phyloP scores from a whole-genome alignment of 139 green algal species.

The Coccomyxa sp. region DNA sequence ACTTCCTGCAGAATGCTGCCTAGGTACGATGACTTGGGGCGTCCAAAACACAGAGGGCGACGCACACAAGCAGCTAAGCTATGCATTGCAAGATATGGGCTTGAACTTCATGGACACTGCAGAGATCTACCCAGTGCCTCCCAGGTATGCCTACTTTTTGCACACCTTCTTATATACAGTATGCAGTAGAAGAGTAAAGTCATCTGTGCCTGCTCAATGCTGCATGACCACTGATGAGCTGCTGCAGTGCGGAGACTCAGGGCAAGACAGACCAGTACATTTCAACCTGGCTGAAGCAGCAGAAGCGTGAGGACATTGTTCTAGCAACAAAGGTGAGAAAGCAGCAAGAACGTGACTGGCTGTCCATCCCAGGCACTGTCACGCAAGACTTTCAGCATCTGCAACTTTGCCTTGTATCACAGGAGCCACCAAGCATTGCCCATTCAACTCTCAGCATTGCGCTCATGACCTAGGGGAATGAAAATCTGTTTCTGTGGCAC shows the following conservation, averaged over 20 bases:
- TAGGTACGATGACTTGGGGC: constrained; percentile 90
- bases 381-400: background rate
- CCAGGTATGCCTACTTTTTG: background rate
- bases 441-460: background rate
- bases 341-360: background rate
- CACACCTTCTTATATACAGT: too few species aligned
- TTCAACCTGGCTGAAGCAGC: constrained; percentile 69
- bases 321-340: constrained; percentile 78
- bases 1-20: constrained; percentile 6
- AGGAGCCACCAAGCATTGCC: too few species aligned
- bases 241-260: constrained; percentile 40
- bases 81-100: constrained; percentile 40
- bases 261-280: constrained; percentile 83
- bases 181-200: too few species aligned
- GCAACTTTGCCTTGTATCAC: background rate
- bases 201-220: too few species aligned
- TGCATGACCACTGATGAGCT: background rate
- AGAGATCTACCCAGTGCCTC: constrained; percentile 13
- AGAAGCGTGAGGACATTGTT: constrained; percentile 66
- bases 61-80: constrained; percentile 56
- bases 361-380: too few species aligned
- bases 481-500: background rate
- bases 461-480: background rate
- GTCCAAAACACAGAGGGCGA: constrained; percentile 59
- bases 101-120: constrained; percentile 92